Base-by-base conservation (phyloP, 2,329 filamentous ascomycete genomes). In the Colletotrichum neosansevieriae region DNA sequence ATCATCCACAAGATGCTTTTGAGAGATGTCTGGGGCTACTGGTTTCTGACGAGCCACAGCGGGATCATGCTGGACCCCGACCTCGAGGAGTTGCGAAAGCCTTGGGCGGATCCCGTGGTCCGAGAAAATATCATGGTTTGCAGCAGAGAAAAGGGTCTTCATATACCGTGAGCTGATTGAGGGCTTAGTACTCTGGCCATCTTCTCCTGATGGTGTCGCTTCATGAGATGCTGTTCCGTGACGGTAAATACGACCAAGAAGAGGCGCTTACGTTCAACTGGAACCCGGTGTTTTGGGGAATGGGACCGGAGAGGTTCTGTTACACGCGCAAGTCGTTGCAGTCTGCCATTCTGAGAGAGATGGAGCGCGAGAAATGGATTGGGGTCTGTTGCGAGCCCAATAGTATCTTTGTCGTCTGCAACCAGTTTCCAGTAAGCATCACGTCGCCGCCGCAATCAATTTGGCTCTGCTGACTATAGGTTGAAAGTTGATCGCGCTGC, bases 341-440 rank as follows among this genome's bases (percentile, higher is more conserved):
- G 67, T 61, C 72, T 15, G 76, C 73, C 3, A 75, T 73, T 12
- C 61, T 82, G n/a, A 76, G 79, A 34, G 69, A 75, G 44, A 81
- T 82, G 79, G 79, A 81, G 67, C 58, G 72, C 12, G 76, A 78
- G 49, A 72, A 71, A 0, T 83, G 79, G 79, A 69, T 81, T 2
- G 79, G 81, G 0, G 80, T 79, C 1, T 83, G 80, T 54, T 83
- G 80, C 65, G 81, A 82, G 72, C 81, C 80, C 2, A 83, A 82
- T 71, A 72, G 21, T 21, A 21, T 21, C 3, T 21, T 21, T 3
- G 21, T 21, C 21, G 21, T 21, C 21, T 21, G 21, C 72, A 82
- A 82, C 69, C 81, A 82, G 63, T 83, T 83, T 73, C 80, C 79
- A 3, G 79, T 80, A 80, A 60, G 71, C 76, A 9, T 68, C 21